Base-by-base conservation (phyloP, 495 filamentous ascomycete genomes). In the Xylaria nigripes region DNA sequence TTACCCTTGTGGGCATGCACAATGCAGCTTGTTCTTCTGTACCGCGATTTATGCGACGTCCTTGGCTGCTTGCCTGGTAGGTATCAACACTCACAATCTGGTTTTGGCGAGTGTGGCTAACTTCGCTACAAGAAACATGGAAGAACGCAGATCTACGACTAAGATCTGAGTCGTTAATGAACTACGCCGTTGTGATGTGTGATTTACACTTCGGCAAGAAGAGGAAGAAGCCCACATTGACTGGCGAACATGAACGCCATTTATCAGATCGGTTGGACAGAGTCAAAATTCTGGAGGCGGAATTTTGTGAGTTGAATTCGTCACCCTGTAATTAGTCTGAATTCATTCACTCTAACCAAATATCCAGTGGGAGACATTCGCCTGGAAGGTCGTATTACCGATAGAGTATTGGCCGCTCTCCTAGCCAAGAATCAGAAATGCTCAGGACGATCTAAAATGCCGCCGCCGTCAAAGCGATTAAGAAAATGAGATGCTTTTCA, bases 21-120 rank as follows among this genome's bases (percentile, higher is more conserved):
- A 52, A 66, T 64, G 63, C 63, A 68, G 38, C 45, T 62, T 41
- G 61, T 68, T 27, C 53, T 68, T 6, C 58, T 66, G 51, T 68
- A 68, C 44, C 65, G 61, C 16, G 56, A 64, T 50, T 49, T 65
- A 27, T 56, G 38, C 38, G 45, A 13, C 6, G 48, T 57, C 7
- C 50, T 53, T 22, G 49, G 38, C 36, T 55, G 51, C 24, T 18
- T 40, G 36, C 47, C 60, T 59, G 61, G 63, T 66, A 66, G 43
- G 50, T 10, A 25, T 16, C 4, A 23, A 34, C 23, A 51, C 38
- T 3, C 23, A 29, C 1, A 29, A 29, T n/a, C 43, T n/a, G 36
- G 19, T 19, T 49, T 9, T 24, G 24, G 15, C 16, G 44, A 1
- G 43, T 21, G 9, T 19, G 19, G 47, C 58, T 66, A 32, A 66